Conservation (phyloP, 2,329 filamentous ascomycete genomes). For the Polychaeton citri region DNA sequence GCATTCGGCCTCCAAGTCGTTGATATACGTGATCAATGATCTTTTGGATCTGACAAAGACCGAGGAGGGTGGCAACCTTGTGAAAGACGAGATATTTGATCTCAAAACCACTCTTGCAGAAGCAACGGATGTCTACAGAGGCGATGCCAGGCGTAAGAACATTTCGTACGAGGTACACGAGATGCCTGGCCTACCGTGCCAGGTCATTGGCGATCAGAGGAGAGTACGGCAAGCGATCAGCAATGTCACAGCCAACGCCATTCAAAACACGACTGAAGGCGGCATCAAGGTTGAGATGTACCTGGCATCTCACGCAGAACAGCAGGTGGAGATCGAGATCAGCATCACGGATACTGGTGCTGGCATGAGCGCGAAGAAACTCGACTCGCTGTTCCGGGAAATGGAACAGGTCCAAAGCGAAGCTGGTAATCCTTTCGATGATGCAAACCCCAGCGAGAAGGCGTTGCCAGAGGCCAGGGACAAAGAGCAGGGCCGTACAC, state of each 20-base stretch:
- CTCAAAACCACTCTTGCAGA: constrained; percentile 59
- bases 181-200: constrained; percentile 53
- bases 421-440: constrained; percentile 35
- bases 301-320: constrained; percentile 39
- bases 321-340: constrained; percentile 56
- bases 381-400: constrained; percentile 49
- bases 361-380: constrained; percentile 45
- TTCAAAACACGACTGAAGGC: constrained; percentile 61
- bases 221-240: constrained; percentile 70
- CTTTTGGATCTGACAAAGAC: constrained; percentile 78
- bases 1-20: constrained; percentile 79
- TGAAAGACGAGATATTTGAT: constrained; percentile 72
- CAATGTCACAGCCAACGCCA: constrained; percentile 73
- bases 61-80: constrained; percentile 64
- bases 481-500: constrained; percentile 28
- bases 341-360: constrained; percentile 61
- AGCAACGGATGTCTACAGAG: constrained; percentile 59
- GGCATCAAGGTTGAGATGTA: constrained; percentile 59
- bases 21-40: constrained; percentile 92
- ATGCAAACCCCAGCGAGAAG: constrained; percentile 18
- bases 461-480: constrained; percentile 16
- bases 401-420: constrained; percentile 51
- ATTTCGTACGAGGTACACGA: constrained; percentile 56
- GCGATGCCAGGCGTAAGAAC: constrained; percentile 62
- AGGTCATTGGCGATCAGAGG: constrained; percentile 66